Evolutionary conservation across 495 filamentous ascomycete species (phyloP).

Genomic region (Penicillium parvum): DNA sequence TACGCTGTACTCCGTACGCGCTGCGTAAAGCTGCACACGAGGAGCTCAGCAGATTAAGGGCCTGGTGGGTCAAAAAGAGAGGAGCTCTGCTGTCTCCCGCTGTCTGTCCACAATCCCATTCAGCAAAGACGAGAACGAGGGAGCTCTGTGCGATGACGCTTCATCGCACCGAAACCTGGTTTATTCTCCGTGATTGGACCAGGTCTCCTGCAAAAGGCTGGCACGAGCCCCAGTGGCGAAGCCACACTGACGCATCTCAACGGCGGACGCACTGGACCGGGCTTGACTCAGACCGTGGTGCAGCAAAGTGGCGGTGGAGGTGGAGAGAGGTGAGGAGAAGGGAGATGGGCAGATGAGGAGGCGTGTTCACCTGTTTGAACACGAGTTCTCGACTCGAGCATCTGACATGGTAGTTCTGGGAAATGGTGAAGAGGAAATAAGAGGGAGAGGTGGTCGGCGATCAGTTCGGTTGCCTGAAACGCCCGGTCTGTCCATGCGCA

Average conservation of each 20-base stretch:
- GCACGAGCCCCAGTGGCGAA: conserved; percentile 21
- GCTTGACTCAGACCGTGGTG: conserved; percentile 9
- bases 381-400: conserved; percentile 19
- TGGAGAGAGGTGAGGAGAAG: too few species aligned
- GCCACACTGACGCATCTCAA: conserved; percentile 6
- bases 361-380: conserved; percentile 8
- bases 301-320: conserved; percentile 15
- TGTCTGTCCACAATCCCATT: too few species aligned
- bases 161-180: too few species aligned
- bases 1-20: too few species aligned
- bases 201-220: conserved; percentile 1
- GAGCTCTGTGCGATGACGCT: too few species aligned
- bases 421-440: too few species aligned
- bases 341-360: too few species aligned
- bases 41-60: conserved; percentile 27
- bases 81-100: too few species aligned
- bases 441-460: conserved; percentile 5
- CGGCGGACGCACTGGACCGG: too few species aligned
- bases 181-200: conserved; percentile 20
- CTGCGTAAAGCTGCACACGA: too few species aligned
- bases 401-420: too few species aligned
- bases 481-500: conserved; percentile 13
- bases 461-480: conserved; percentile 24
- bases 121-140: too few species aligned
- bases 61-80: conserved; percentile 21